phyloP scores from a whole-genome alignment of 371 early-diverging fungal genomes.

The Sporodiniella umbellata region DNA sequence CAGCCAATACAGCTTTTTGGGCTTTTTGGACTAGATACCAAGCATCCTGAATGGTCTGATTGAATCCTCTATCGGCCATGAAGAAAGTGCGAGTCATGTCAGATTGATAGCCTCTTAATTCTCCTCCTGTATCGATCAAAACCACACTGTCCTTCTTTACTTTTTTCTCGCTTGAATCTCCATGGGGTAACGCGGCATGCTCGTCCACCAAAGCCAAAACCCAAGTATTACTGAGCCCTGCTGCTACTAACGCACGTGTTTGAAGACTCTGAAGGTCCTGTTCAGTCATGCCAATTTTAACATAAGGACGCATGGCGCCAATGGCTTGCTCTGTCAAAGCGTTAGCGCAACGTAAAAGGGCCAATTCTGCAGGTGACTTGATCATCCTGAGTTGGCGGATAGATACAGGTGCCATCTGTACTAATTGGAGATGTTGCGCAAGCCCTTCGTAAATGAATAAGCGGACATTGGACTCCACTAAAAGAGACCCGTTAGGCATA shows the following conservation, averaged over 20 bases:
- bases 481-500: conserved; percentile 21
- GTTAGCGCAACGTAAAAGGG: conserved; percentile 53
- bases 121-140: conserved; percentile 56
- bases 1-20: conserved; percentile 42
- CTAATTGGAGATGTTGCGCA: conserved; percentile 10
- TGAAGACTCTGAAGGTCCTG: conserved; percentile 38
- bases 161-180: conserved; percentile 41
- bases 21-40: conserved; percentile 55
- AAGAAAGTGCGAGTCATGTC: conserved; percentile 59
- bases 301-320: conserved; percentile 37
- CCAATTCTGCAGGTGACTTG: conserved; percentile 50
- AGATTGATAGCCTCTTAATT: conserved; percentile 35
- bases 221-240: conserved; percentile 49
- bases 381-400: conserved; percentile 46
- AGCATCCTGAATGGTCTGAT: conserved; percentile 49
- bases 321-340: conserved; percentile 50
- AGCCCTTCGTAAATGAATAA: conserved; percentile 50
- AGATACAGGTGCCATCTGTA: conserved; percentile 39
- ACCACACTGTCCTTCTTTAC: conserved; percentile 44
- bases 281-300: conserved; percentile 45
- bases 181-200: conserved; percentile 58
- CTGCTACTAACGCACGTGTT: conserved; percentile 27
- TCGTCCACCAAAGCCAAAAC: conserved; percentile 53
- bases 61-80: conserved; percentile 34
- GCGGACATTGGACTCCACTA: conserved; percentile 48